Percentiles rank a stretch among this genome's conserved stretches.
phyloP scores from a whole-genome alignment of 352 stramenopile genomes.

The Phytophthora pistaciae region DNA sequence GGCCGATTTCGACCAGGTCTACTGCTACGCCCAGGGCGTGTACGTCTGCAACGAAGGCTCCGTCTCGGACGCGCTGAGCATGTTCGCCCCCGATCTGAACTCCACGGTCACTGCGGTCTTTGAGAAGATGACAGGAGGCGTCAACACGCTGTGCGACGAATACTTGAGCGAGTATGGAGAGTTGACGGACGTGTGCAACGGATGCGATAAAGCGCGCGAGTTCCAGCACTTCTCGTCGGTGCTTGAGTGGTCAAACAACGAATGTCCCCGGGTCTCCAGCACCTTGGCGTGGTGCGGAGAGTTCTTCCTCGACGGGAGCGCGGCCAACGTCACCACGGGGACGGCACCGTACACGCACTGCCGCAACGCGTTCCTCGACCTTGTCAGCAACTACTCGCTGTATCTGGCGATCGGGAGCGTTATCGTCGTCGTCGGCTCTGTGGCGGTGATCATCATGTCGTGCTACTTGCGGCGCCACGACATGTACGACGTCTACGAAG shows the following conservation, averaged over 20 bases:
- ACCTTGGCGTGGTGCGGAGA: constrained; percentile 75
- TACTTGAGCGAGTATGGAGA: constrained; percentile 40
- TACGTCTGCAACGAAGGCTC: constrained; percentile 73
- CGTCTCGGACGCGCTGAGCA: constrained; percentile 50
- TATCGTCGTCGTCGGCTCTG: constrained; percentile 45
- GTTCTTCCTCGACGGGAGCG: constrained; percentile 52
- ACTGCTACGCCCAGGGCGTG: constrained; percentile 76
- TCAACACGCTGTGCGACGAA: constrained; percentile 71
- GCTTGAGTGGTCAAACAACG: constrained; percentile 80
- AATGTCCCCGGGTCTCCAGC: constrained; percentile 51
- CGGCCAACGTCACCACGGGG: constrained; percentile 32
- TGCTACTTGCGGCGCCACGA: constrained; percentile 53
- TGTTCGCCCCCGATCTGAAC: constrained; percentile 56
- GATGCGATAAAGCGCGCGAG: constrained; percentile 60
- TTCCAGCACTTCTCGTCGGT: constrained; percentile 71
- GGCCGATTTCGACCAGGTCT: constrained; percentile 65
- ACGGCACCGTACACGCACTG: constrained; percentile 60
- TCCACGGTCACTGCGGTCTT: constrained; percentile 39
- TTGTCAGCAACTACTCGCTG: constrained; percentile 48
- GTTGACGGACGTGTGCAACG: constrained; percentile 60
- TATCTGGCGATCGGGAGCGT: constrained; percentile 50
- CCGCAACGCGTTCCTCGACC: constrained; percentile 50
- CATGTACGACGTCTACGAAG: constrained; percentile 38
- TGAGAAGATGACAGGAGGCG: constrained; percentile 49
- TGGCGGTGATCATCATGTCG: constrained; percentile 58